Percentiles rank a stretch among this genome's conserved stretches.
Evolutionary conservation across 306 rosid genomes (phyloP).

Genomic region (Phaseolus lunatus): DNA sequence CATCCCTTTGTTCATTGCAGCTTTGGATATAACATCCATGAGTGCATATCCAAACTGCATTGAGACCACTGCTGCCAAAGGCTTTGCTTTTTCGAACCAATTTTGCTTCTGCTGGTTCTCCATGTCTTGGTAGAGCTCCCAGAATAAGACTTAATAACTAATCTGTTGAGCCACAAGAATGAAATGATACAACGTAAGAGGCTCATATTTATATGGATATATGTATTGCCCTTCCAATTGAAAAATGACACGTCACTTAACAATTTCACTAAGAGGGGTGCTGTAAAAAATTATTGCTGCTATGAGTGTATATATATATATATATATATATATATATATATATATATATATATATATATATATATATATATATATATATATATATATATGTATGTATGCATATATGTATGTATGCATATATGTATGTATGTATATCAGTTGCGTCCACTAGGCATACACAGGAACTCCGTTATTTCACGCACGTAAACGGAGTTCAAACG

Average conservation of each 20-base stretch:
- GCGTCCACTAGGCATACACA: conserved; percentile 36
- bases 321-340: too few species aligned
- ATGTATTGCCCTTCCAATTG: not conserved
- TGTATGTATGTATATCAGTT: conserved; percentile 38
- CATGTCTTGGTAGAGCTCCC: conserved; percentile 45
- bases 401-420: too few species aligned
- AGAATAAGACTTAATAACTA: conserved; percentile 6
- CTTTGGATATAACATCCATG: conserved; percentile 84
- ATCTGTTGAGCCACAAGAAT: conserved; percentile 38
- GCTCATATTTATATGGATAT: conserved; percentile 39
- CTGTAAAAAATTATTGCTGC: conserved; percentile 2
- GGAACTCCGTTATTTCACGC: conserved; percentile 34
- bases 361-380: too few species aligned
- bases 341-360: too few species aligned
- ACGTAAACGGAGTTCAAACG: conserved; percentile 21
- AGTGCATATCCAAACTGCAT: conserved; percentile 82
- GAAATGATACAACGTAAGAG: not conserved
- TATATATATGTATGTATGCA: too few species aligned
- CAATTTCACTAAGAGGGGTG: not conserved
- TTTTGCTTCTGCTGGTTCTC: conserved; percentile 35
- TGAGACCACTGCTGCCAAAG: conserved; percentile 71
- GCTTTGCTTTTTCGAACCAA: conserved; percentile 57
- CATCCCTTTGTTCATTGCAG: conserved; percentile 89
- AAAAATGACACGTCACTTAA: not conserved
- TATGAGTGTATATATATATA: too few species aligned